Conservation (phyloP, 768 basidiomycete species). For the Mycena leptocephala region DNA sequence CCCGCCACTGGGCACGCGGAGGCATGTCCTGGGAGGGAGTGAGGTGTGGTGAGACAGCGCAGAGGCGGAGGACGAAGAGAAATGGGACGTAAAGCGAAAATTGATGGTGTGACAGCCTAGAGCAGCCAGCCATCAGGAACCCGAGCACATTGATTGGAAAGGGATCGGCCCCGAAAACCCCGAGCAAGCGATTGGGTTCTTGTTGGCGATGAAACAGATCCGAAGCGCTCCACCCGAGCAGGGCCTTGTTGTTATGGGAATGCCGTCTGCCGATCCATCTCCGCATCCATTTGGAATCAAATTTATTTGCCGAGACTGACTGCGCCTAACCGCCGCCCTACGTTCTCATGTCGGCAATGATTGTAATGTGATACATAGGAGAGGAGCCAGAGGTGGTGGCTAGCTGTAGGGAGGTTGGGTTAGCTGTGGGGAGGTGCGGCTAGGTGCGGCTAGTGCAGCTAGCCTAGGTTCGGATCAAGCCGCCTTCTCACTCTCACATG, state of each 20-base stretch:
- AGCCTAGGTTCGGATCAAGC: constrained; percentile 16
- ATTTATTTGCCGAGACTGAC: no score
- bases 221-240: not conserved
- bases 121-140: not conserved
- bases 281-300: no score
- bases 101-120: not conserved
- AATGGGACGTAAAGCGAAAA: not conserved
- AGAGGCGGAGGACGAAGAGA: not conserved
- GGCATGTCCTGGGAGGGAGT: not conserved
- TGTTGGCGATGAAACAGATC: not conserved
- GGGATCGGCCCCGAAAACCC: not conserved
- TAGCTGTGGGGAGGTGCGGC: no score
- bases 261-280: no score
- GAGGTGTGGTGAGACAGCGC: not conserved
- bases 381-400: no score
- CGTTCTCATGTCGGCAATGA: no score
- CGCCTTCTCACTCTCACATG: not conserved
- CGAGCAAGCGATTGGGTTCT: not conserved
- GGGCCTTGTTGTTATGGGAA: no score
- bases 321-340: no score
- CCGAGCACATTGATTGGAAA: not conserved
- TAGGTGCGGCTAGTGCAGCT: no score
- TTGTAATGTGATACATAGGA: no score
- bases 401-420: no score
- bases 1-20: not conserved